Evolutionary conservation across 306 rosid species (phyloP), one percentile per base, ranked within the genome.

Genomic region (Aeschynomene evenia): DNA sequence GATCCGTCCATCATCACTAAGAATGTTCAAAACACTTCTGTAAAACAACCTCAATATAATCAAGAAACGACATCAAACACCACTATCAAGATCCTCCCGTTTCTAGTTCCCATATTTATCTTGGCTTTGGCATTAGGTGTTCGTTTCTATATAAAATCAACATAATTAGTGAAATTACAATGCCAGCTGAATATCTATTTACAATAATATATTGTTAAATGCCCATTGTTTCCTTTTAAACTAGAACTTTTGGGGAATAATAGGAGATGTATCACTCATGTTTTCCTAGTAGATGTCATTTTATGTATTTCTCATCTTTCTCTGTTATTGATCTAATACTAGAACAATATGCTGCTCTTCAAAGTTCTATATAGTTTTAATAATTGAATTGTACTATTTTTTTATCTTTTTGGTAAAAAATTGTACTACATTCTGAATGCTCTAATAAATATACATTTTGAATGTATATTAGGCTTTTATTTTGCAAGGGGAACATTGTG

Each of bases 21-120:
- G 0, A 78, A 58, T 74, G 61, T 11, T 4, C 49, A 59, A 19
- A 67, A 80, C 80, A 81, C 70, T 49, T 85, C 96, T 70, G 83
- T 86, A 16, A 3, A 6, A 4, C 88, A 83, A 68, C 89, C 92
- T 72, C 65, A 73, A 15, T 81, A 71, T 72, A 84, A 75, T 72
- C 86, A 76, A 34, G 88, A 86, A 72, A 81, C 84, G 78, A 73
- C 89, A 19, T 2, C 85, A 6, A 53, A 77, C 5, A 84, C 83
- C 68, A 8, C 83, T 26, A 40, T 72, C 80, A 86, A 74, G 88
- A 36, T 88, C 73, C 88, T 91, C 76, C 95, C 85, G 61, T 79
- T 88, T 73, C 79, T 91, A 16, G 66, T 85, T 78, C 97, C 97
- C 59, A 33, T 88, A 36, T 9, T 91, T 26, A 81, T 91, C 77